Evolutionary conservation across 2,329 filamentous ascomycete species (phyloP), one percentile per base, ranked within the genome.

Genomic region (Graphilbum ipis-grandicollis): DNA sequence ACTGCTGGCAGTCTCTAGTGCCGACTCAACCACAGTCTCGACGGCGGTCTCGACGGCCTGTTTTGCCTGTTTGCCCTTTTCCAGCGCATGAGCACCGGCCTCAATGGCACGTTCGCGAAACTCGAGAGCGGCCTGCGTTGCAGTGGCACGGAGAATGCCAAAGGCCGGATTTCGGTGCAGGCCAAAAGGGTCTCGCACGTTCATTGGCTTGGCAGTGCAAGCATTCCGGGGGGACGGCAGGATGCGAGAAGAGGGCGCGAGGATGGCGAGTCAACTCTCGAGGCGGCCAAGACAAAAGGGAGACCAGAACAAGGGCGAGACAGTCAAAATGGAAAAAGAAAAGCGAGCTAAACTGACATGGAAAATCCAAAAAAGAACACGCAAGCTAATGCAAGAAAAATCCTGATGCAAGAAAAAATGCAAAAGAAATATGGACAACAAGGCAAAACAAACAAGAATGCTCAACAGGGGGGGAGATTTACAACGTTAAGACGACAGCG

Each of bases 81-180:
- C 62, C 46, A 64, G 55, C 36, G 60, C 65, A 53, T 63, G 55
- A 37, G 58, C 52, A 47, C 62, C 57, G 43, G 57, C 63, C 54
- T 65, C 63, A 44, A 62, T 57, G 43, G 65, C 63, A 47, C 60
- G 58, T 42, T 63, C 59, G 42, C 56, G 58, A 43, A 66, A 53
- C 37, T 63, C 54, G 41, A 53, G 47, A 33, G 60, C 57, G 29
- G 60, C 57, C 42, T 57, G 60, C 34, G 59, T 57, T 39, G 64
- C 62, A 36, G 64, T 61, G 19, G 56, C 54, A 53, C 60, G 61
- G 43, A 72, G 59, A 46, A 65, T 60, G 47, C 59, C 61, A 47
- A 60, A 46, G 31, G 53, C 48, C 21, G 52, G 41, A 42, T 45
- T 48, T 41, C 53, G 53, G 41, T 52, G 53, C 41, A 57, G 46